phyloP scores from a whole-genome alignment of 2,329 filamentous ascomycete genomes.

The Gnomoniopsis sp. region DNA sequence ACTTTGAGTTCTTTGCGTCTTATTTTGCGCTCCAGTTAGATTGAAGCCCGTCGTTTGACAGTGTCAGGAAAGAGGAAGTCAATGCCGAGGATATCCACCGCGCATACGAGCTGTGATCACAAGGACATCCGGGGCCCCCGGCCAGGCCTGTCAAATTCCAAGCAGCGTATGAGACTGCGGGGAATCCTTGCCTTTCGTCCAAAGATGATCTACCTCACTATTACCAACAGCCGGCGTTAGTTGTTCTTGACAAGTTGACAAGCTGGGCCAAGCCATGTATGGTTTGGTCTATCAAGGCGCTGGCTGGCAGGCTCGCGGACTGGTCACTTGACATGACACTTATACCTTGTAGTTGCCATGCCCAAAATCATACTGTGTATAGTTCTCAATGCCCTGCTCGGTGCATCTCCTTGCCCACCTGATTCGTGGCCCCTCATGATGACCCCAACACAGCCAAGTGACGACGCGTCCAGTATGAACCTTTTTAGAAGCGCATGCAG shows the following conservation, averaged over 20 bases:
- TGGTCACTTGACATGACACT: too few species aligned
- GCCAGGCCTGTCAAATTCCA: background rate
- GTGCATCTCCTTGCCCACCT: background rate
- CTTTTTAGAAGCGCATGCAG: background rate
- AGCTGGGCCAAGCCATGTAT: too few species aligned
- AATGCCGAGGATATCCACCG: conserved; percentile 8
- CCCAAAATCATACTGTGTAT: background rate
- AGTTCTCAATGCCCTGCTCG: background rate
- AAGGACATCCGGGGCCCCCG: background rate
- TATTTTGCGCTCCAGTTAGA: conserved; percentile 4
- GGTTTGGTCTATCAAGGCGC: too few species aligned
- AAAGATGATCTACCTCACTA: background rate
- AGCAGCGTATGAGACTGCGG: background rate
- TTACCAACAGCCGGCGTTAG: background rate
- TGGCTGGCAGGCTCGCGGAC: too few species aligned
- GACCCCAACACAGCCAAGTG: background rate
- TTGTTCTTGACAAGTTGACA: conserved; percentile 2
- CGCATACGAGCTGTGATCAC: background rate
- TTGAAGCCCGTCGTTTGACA: background rate
- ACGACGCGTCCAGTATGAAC: background rate
- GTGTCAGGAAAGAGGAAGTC: background rate
- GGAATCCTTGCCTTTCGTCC: conserved; percentile 9
- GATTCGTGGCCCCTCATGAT: background rate
- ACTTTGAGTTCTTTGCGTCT: background rate
- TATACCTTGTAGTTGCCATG: background rate